A percentile compares a stretch with the other conserved stretches of the same genome.
phyloP scores from a whole-genome alignment of 306 rosid species.

The Quercus cerris region DNA sequence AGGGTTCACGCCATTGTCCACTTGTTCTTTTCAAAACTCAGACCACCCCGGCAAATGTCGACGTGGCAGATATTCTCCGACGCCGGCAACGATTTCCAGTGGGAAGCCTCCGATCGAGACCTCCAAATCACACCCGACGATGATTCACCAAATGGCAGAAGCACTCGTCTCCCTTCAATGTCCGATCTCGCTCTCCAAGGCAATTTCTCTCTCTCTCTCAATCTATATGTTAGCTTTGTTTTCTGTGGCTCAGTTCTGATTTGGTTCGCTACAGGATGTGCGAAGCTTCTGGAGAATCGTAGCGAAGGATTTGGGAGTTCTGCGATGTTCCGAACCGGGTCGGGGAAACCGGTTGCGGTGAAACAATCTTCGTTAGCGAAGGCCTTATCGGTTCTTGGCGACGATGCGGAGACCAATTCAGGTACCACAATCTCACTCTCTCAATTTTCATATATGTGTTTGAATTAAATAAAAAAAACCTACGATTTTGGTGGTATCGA shows the following conservation, averaged over 20 bases:
- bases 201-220: neutral
- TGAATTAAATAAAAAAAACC: neutral
- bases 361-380: slow-evolving; percentile 47
- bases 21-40: neutral
- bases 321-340: slow-evolving; percentile 47
- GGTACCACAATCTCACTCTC: slow-evolving; percentile 10
- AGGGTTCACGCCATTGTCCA: neutral
- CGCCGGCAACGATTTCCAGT: slow-evolving; percentile 22
- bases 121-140: slow-evolving; percentile 9
- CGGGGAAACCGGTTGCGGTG: slow-evolving; percentile 39
- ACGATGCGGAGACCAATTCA: slow-evolving; percentile 12
- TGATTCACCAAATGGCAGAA: slow-evolving; percentile 1
- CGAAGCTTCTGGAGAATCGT: slow-evolving; percentile 34
- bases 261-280: slow-evolving; percentile 31
- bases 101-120: slow-evolving; percentile 27
- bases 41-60: slow-evolving; percentile 24
- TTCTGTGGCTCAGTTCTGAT: neutral
- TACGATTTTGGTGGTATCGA: neutral
- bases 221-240: neutral
- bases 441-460: neutral
- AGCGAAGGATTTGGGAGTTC: slow-evolving; percentile 10
- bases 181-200: slow-evolving; percentile 46
- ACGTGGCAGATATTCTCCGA: slow-evolving; percentile 37
- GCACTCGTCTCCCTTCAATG: slow-evolving; percentile 47
- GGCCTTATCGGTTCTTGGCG: slow-evolving; percentile 41